Percentiles rank a stretch among this genome's conserved stretches.
phyloP scores from a whole-genome alignment of 2,329 filamentous ascomycete species.

The Aspergillus pseudotamarii region DNA sequence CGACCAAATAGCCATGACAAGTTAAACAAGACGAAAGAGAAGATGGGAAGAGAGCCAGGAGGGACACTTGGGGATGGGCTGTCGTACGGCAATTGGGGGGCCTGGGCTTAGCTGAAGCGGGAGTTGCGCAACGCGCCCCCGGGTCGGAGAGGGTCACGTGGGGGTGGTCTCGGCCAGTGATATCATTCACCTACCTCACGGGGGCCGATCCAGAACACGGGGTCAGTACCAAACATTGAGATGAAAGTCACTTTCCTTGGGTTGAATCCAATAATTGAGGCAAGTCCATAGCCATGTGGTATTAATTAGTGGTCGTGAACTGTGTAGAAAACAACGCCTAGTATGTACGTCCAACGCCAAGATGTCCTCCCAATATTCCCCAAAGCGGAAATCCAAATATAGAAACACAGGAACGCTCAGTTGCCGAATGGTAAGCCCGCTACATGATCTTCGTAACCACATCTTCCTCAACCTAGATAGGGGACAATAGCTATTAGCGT shows the following conservation, averaged over 20 bases:
- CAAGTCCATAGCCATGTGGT: constrained; percentile 24
- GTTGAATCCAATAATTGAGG: constrained; percentile 8
- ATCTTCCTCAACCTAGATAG: constrained; percentile 79
- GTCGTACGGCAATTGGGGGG: constrained; percentile 4
- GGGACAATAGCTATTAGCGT: constrained; percentile 45
- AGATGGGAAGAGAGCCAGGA: constrained; percentile 11
- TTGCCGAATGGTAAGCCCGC: constrained; percentile 25
- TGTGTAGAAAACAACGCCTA: constrained; percentile 29
- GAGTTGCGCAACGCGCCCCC: constrained; percentile 30
- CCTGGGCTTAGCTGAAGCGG: constrained; percentile 6
- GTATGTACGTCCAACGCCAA: constrained; percentile 32
- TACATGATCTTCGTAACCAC: constrained; percentile 86
- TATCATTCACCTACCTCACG: constrained; percentile 44
- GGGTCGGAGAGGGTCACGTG: constrained; percentile 40
- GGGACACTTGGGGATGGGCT: constrained; percentile 6
- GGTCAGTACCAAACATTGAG: constrained; percentile 3
- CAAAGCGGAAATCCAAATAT: constrained; percentile 16
- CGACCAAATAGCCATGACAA: constrained; percentile 22
- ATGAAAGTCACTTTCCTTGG: neutral
- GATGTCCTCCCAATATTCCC: constrained; percentile 20
- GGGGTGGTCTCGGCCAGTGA: constrained; percentile 40
- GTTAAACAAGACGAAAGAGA: constrained; percentile 13
- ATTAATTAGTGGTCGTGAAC: constrained; percentile 35
- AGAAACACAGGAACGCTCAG: constrained; percentile 27
- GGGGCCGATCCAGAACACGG: constrained; percentile 9